Percentiles rank a stretch among this genome's conserved stretches.
These are phyloP conservation scores for Citrullus mucosospermus DNA, from an alignment of 306 rosid species.

Conservation along the genomic window DNA sequence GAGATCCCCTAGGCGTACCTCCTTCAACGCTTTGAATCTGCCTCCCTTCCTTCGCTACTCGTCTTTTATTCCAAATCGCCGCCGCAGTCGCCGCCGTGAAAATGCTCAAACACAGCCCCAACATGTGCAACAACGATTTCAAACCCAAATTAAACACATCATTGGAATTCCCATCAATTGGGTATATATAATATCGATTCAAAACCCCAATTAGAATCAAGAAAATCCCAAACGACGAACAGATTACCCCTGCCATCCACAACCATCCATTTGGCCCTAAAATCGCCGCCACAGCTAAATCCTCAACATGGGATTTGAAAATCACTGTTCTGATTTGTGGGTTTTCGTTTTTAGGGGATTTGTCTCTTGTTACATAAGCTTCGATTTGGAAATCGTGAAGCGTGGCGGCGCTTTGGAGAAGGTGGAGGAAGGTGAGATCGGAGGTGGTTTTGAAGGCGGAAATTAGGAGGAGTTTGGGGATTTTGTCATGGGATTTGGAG, in stretches of 20 bases:
- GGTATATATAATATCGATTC: constrained; percentile 38
- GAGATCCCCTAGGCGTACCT: constrained; percentile 19
- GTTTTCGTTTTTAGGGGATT: constrained; percentile 8
- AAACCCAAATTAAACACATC: constrained; percentile 20
- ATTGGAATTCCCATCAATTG: constrained; percentile 41
- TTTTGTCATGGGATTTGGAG: constrained; percentile 7
- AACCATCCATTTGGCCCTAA: constrained; percentile 54
- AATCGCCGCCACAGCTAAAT: constrained; percentile 29
- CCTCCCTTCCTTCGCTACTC: constrained; percentile 15
- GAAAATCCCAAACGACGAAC: constrained; percentile 41
- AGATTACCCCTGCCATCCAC: constrained; percentile 47
- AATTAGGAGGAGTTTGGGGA: constrained; percentile 36
- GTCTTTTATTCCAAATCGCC: constrained; percentile 34
- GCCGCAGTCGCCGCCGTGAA: constrained; percentile 23
- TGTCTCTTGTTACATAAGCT: constrained; percentile 52
- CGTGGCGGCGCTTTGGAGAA: constrained; percentile 24
- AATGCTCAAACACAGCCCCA: constrained; percentile 33
- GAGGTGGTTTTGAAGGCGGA: constrained; percentile 35
- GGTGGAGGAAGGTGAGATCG: constrained; percentile 42
- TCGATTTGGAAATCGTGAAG: constrained; percentile 24
- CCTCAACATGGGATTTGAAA: constrained; percentile 37
- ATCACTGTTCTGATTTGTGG: constrained; percentile 7
- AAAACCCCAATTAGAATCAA: constrained; percentile 33
- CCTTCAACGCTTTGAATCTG: constrained; percentile 38
- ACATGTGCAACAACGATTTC: constrained; percentile 25